Evolutionary conservation across 2,329 filamentous ascomycete genomes (phyloP).

Genomic region (Eutypa lata): DNA sequence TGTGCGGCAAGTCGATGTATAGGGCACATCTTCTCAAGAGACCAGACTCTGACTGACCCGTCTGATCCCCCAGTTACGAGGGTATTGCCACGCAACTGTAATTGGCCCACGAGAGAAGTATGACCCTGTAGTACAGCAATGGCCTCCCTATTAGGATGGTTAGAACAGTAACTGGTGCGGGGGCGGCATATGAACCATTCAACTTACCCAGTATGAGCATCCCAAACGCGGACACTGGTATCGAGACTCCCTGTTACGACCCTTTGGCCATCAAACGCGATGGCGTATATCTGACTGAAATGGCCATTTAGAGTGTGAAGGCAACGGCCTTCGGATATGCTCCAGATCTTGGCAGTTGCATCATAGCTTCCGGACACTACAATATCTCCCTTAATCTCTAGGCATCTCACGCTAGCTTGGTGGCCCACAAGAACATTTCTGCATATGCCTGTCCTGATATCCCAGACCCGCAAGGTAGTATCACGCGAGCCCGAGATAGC

Average conservation of each 20-base stretch:
- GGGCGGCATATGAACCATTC: background rate
- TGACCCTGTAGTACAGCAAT: constrained; percentile 93
- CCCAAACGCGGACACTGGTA: constrained; percentile 96
- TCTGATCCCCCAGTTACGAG: constrained; percentile 95
- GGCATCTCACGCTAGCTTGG: constrained; percentile 89
- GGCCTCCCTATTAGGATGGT: constrained; percentile 57
- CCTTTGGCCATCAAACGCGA: constrained; percentile 90
- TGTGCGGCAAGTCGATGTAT: constrained; percentile 95
- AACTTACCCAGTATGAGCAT: constrained; percentile 77
- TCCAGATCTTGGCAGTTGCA: constrained; percentile 95
- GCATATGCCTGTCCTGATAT: constrained; percentile 83
- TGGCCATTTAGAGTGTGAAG: constrained; percentile 87
- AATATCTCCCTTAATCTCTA: constrained; percentile 94
- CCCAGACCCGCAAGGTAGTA: constrained; percentile 92
- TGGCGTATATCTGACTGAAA: constrained; percentile 98
- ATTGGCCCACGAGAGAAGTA: constrained; percentile 91
- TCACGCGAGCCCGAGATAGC: constrained; percentile 96
- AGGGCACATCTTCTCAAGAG: constrained; percentile 80
- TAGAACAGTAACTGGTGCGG: constrained; percentile 17
- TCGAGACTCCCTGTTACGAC: constrained; percentile 95
- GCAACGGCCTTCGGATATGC: constrained; percentile 91
- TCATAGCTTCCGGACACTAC: constrained; percentile 99
- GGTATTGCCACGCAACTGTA: constrained; percentile 93
- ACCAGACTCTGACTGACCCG: constrained; percentile 95
- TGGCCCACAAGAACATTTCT: constrained; percentile 90